Evolutionary conservation across 108 stramenopile species (phyloP).

Genomic region (Cyclotella atomus): DNA sequence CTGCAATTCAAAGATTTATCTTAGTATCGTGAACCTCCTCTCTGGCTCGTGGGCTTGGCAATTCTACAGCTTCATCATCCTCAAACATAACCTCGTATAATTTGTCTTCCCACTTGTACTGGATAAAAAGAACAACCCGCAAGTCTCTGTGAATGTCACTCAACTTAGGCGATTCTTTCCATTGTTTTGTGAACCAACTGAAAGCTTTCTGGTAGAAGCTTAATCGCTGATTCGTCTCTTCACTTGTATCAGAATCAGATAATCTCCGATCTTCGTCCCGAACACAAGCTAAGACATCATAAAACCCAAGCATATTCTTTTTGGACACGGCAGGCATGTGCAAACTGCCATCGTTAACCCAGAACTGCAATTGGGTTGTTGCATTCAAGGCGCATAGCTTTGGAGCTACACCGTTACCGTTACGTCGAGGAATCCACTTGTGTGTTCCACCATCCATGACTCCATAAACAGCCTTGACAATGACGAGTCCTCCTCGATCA

Average conservation of each 20-base stretch:
- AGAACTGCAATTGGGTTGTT: conserved; percentile 80
- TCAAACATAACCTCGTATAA: conserved; percentile 25
- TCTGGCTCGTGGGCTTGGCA: conserved; percentile 23
- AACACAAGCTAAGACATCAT: conserved; percentile 50
- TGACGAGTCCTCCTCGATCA: conserved; percentile 41
- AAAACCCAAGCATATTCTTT: conserved; percentile 79
- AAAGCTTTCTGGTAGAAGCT: neutral
- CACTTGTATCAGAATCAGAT: neutral
- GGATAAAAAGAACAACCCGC: conserved; percentile 20
- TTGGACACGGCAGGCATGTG: conserved; percentile 63
- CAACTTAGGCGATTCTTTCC: neutral
- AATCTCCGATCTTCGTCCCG: conserved; percentile 23
- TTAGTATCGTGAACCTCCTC: no score
- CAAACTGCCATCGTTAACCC: conserved; percentile 59
- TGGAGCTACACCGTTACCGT: neutral
- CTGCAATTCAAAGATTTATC: no score
- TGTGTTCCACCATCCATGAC: conserved; percentile 25
- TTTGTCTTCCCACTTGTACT: conserved; percentile 25
- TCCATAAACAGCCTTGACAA: conserved; percentile 47
- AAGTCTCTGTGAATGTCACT: conserved; percentile 12
- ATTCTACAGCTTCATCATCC: conserved; percentile 30
- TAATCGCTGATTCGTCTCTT: neutral
- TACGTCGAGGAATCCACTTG: neutral
- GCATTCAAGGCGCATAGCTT: conserved; percentile 54
- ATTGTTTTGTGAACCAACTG: conserved; percentile 11